Percentiles rank a stretch among this genome's conserved stretches.
Conservation (phyloP, 164 flowering plant species). For the Litsea cubeba region DNA sequence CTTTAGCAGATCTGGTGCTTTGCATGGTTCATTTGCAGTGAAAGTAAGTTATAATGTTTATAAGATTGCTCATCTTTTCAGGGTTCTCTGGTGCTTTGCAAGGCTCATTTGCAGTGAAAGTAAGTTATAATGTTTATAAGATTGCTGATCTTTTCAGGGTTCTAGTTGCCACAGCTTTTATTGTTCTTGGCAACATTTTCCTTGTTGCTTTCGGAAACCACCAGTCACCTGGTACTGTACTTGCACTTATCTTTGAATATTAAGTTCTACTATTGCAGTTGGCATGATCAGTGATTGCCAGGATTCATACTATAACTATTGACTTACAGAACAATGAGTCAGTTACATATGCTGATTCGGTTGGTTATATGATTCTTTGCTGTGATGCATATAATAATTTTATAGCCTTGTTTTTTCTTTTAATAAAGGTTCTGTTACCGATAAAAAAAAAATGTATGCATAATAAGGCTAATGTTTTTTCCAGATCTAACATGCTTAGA, state of each 20-base stretch:
- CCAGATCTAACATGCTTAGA: conserved; percentile 79
- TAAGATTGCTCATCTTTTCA: conserved; percentile 16
- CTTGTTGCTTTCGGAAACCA: conserved; percentile 96
- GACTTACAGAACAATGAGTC: too few species aligned
- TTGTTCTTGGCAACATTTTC: conserved; percentile 84
- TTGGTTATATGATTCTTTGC: too few species aligned
- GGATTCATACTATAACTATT: too few species aligned
- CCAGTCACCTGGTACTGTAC: conserved; percentile 57
- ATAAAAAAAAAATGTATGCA: too few species aligned
- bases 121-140: not conserved
- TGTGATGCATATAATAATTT: too few species aligned
- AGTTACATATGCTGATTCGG: too few species aligned
- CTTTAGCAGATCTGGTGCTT: not conserved
- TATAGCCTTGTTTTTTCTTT: not conserved
- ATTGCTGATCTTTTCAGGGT: conserved; percentile 37
- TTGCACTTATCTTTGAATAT: not conserved
- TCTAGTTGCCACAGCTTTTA: conserved; percentile 76
- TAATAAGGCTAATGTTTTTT: conserved; percentile 8
- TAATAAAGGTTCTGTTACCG: not conserved
- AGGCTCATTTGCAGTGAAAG: too few species aligned
- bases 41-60: not conserved
- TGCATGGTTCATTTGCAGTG: too few species aligned
- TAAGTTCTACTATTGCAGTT: not conserved
- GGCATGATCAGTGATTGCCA: not conserved
- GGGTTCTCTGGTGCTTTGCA: too few species aligned